A percentile compares a stretch with the other conserved stretches of the same genome.
These are phyloP conservation scores for Ceratocystis albifundus DNA, from an alignment of 2,329 filamentous ascomycete species.

Conservation along the genomic window DNA sequence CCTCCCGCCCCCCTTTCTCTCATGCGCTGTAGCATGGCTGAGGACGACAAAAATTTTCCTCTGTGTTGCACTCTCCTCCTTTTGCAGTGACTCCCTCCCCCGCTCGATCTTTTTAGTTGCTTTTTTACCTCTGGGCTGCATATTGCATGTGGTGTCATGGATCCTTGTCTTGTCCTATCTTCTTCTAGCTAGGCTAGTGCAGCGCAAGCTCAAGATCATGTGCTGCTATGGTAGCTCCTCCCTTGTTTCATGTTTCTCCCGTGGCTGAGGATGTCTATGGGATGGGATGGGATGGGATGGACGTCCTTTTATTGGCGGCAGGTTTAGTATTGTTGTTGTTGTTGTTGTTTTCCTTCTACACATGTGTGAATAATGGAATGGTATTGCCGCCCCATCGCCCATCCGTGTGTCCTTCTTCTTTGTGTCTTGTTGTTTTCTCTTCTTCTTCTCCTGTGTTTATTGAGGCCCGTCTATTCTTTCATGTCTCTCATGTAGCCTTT, in stretches of 20 bases:
- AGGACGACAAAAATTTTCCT: background rate
- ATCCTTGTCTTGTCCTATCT: background rate
- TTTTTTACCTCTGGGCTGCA: slow-evolving; percentile 5
- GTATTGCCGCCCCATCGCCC: background rate
- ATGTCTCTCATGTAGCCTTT: background rate
- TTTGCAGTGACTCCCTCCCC: background rate
- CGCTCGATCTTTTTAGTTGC: background rate
- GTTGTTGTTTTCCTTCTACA: background rate
- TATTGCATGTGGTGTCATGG: background rate
- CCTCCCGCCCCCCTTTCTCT: too few relatives aligned
- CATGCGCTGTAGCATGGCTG: too few relatives aligned
- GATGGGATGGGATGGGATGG: too few relatives aligned
- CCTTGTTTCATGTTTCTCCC: background rate
- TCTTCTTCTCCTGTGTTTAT: background rate
- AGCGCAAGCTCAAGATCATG: background rate
- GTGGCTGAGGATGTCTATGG: background rate
- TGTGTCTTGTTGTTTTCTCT: background rate
- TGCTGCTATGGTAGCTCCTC: background rate
- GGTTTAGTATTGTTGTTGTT: too few relatives aligned
- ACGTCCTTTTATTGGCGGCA: too few relatives aligned
- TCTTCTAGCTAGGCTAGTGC: background rate
- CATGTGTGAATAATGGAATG: background rate
- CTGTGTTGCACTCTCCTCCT: background rate
- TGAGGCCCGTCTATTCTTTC: background rate
- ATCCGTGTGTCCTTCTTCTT: background rate